phyloP scores from a whole-genome alignment of 179 eudicot genomes.

The Camellia oleifera region DNA sequence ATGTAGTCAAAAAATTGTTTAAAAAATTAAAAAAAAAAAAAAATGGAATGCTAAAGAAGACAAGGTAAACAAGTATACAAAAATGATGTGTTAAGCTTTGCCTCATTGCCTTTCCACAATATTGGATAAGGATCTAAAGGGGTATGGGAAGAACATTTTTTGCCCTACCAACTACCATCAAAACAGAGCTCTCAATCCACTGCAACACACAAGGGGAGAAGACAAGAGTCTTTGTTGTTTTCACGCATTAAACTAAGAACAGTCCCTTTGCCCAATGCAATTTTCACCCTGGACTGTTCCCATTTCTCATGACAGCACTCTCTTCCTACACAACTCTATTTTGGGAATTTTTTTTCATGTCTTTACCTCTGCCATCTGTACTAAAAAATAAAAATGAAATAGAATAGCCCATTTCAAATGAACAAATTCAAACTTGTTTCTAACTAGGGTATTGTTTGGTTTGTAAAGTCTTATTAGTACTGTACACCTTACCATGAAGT shows the following conservation, averaged over 20 bases:
- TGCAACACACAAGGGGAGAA: not conserved
- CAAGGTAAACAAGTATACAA: not conserved
- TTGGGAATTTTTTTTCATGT: not conserved
- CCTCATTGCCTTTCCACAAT: not conserved
- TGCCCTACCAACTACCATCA: constrained; percentile 17
- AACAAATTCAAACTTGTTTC: not conserved
- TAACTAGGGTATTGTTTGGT: not conserved
- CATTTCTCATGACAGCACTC: constrained; percentile 6
- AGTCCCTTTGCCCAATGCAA: not conserved
- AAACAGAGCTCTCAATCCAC: constrained; percentile 5
- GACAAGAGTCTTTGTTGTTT: not conserved
- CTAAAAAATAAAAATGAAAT: too few species aligned
- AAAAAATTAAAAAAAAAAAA: not conserved
- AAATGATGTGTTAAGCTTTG: not conserved
- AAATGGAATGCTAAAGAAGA: not conserved
- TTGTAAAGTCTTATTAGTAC: too few species aligned
- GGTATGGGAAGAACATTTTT: constrained; percentile 4
- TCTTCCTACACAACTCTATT: not conserved
- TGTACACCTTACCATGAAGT: too few species aligned
- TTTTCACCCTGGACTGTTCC: not conserved
- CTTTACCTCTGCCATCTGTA: constrained; percentile 1
- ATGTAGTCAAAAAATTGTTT: not conserved
- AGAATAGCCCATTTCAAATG: too few species aligned
- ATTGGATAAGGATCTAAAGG: constrained; percentile 7
- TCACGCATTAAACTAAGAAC: not conserved